phyloP scores from a whole-genome alignment of 1,284 basidiomycete genomes.

The Puccinia coronata region DNA sequence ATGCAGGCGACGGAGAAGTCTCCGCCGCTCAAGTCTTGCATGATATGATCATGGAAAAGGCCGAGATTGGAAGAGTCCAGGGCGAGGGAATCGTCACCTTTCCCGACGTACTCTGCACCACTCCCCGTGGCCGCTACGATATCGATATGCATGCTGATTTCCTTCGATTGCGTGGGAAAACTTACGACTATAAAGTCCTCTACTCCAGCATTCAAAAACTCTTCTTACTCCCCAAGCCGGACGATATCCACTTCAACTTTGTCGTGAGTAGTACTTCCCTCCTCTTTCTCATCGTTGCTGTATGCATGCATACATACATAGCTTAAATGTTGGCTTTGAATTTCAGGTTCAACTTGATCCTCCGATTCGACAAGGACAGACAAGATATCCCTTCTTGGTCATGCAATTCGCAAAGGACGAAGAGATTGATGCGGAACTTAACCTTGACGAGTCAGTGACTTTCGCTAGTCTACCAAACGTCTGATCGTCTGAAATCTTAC shows the following conservation, averaged over 20 bases:
- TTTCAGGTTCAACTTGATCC: constrained; percentile 78
- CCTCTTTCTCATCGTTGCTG: neutral
- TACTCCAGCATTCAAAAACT: constrained; percentile 85
- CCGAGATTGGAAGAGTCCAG: constrained; percentile 86
- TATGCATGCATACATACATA: neutral
- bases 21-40: constrained; percentile 96
- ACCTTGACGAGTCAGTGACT: constrained; percentile 77
- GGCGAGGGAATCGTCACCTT: constrained; percentile 94
- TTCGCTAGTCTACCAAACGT: neutral
- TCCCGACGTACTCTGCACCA: constrained; percentile 93
- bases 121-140: constrained; percentile 92
- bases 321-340: too few relatives aligned
- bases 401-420: constrained; percentile 97
- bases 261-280: constrained; percentile 67
- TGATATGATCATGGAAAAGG: constrained; percentile 92
- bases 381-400: constrained; percentile 93
- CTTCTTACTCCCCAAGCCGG: constrained; percentile 88
- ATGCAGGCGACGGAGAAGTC: constrained; percentile 63
- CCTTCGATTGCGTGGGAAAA: constrained; percentile 90
- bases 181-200: constrained; percentile 97
- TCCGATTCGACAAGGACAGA: constrained; percentile 97
- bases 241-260: constrained; percentile 93
- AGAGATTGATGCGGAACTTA: constrained; percentile 92
- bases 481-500: neutral
- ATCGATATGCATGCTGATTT: constrained; percentile 97